Percentiles rank a stretch among this genome's conserved stretches.
Evolutionary conservation across 768 basidiomycete genomes (phyloP).

Genomic region (Austroboletus eburneus): DNA sequence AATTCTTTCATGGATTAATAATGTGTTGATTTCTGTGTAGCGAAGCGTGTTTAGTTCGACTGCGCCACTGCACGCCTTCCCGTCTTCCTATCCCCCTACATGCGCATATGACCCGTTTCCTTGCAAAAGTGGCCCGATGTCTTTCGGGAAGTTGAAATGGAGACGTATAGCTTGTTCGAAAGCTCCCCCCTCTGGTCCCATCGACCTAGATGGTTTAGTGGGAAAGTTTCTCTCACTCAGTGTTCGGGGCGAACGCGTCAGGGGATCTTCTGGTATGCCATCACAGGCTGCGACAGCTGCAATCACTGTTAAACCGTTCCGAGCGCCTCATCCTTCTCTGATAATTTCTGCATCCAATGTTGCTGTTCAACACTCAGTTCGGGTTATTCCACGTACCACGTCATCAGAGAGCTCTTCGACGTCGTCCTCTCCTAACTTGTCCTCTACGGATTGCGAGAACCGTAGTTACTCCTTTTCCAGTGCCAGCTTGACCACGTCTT

Average conservation of each 20-base stretch:
- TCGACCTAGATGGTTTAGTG: constrained; percentile 1
- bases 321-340: constrained; percentile 17
- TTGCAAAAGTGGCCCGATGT: constrained; percentile 3
- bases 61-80: constrained; percentile 17
- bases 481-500: not conserved
- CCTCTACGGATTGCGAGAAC: not conserved
- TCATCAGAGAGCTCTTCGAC: constrained; percentile 8
- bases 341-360: not conserved
- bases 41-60: not conserved
- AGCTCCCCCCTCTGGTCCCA: not conserved
- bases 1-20: not conserved
- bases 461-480: constrained; percentile 3
- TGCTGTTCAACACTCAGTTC: not conserved
- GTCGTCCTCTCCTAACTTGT: constrained; percentile 4
- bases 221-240: constrained; percentile 16
- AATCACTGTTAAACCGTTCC: constrained; percentile 12
- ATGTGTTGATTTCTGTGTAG: accelerated
- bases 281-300: constrained; percentile 14
- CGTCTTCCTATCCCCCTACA: constrained; percentile 9
- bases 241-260: constrained; percentile 7
- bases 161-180: not conserved
- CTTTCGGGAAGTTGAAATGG: constrained; percentile 7
- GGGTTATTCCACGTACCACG: not conserved
- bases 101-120: constrained; percentile 19
- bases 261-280: not conserved